Base-by-base conservation (phyloP, 495 filamentous ascomycete genomes). In the Trichodelitschia bisporula region DNA sequence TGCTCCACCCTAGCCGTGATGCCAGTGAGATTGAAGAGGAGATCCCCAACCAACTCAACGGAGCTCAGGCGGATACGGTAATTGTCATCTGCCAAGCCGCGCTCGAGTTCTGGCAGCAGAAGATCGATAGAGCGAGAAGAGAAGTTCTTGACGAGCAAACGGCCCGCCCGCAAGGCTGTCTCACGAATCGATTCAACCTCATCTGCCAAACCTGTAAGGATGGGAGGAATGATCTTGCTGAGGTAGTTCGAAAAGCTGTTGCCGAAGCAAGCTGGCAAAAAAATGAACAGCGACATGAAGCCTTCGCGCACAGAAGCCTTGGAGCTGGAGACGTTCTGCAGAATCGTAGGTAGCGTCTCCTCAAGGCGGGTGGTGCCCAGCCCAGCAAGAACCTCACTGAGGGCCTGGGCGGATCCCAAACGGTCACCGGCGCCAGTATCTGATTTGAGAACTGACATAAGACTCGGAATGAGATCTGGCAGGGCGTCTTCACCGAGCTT, bases 271-370 rank as follows among this genome's bases (percentile, higher is more conserved):
- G 89, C 89, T 12, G 86, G 86, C 53, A 97, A 67, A 61, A 90
- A 97, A 39, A 97, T 93, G 54, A 97, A 97, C 24, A 97, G 63
- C 17, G 86, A 91, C 86, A 97, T 97, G 60, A 95, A 97, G 20
- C 86, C 86, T 59, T 97, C 86, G 36, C 86, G 70, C 35, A 93
- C 77, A 37, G 78, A 62, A 13, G 86, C 50, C 49, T 92, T 95
- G 30, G 77, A 62, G 43, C 86, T 95, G 39, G 76, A 68, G 30
- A 89, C 83, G 40, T 97, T 97, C 45, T 97, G 86, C 16, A 97
- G 54, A 36, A 97, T 92, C 4, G 86, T 95, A 29, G 86, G 89
- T 31, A 97, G 54, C 2, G 83, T 97, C 53, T 95, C 89, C 53
- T 97, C 86, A 30, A 97, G 56, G 36, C 86, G 70, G 20, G 72